Percentiles rank a stretch among this genome's conserved stretches.
phyloP scores from a whole-genome alignment of 768 basidiomycete genomes.

The Rhizopogon salebrosus region DNA sequence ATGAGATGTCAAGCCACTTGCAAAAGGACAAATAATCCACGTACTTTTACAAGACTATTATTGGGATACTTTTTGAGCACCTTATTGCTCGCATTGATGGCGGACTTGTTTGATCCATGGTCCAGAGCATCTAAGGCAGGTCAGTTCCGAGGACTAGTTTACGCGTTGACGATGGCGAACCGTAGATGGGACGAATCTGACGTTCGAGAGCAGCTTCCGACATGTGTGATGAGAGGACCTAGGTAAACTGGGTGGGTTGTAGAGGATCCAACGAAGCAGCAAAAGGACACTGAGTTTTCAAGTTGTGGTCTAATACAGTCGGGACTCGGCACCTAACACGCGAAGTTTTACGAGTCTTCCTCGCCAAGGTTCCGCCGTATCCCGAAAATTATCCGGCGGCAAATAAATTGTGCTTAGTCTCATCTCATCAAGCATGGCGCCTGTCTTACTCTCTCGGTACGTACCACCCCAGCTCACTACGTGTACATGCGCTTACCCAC shows the following conservation, averaged over 20 bases:
- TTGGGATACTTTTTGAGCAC: slow-evolving; percentile 81
- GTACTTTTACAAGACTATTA: slow-evolving; percentile 66
- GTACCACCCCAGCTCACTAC: slow-evolving; percentile 8
- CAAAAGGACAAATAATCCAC: background rate
- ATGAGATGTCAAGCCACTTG: slow-evolving; percentile 9
- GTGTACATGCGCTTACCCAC: background rate
- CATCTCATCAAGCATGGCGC: slow-evolving; percentile 32
- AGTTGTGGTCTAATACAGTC: slow-evolving; percentile 1
- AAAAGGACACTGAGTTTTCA: background rate
- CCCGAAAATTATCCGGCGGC: slow-evolving; percentile 19
- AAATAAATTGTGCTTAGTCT: slow-evolving; percentile 4
- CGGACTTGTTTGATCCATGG: slow-evolving; percentile 82
- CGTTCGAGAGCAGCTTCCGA: slow-evolving; percentile 63
- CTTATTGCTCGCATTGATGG: slow-evolving; percentile 82
- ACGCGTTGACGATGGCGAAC: slow-evolving; percentile 33
- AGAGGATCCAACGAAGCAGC: slow-evolving; percentile 3
- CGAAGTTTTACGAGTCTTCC: slow-evolving; percentile 21
- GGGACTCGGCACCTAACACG: slow-evolving; percentile 5
- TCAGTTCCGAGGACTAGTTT: background rate
- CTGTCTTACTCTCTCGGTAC: slow-evolving; percentile 29
- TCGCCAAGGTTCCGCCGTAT: slow-evolving; percentile 23
- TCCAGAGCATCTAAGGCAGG: slow-evolving; percentile 68
- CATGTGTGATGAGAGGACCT: slow-evolving; percentile 27
- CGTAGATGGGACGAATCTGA: slow-evolving; percentile 83
- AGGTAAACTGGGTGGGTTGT: slow-evolving; percentile 1